A percentile compares a stretch with the other conserved stretches of the same genome.
Evolutionary conservation across 768 basidiomycete species (phyloP).

Genomic region (Lactifluus hygrophoroides): DNA sequence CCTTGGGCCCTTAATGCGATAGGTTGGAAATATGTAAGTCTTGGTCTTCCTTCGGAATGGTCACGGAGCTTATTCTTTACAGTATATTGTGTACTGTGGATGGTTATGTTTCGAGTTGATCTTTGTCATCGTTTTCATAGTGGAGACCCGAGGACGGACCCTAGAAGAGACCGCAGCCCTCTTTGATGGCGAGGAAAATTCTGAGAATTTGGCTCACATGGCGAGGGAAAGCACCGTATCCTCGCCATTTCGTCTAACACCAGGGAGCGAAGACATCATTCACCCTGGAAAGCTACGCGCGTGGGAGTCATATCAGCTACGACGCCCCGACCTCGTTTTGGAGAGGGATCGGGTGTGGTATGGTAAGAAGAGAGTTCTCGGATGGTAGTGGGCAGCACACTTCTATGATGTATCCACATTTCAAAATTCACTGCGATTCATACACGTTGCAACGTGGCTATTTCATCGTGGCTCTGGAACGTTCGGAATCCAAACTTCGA

Average conservation of each 20-base stretch:
- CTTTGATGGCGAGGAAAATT: slow-evolving; percentile 52
- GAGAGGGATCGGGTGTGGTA: slow-evolving; percentile 2
- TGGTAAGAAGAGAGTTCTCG: background rate
- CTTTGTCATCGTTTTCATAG: slow-evolving; percentile 45
- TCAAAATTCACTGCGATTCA: background rate
- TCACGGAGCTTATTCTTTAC: slow-evolving; percentile 10
- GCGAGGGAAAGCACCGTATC: slow-evolving; percentile 42
- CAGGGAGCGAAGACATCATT: background rate
- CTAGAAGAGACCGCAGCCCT: slow-evolving; percentile 67
- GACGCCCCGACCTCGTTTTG: background rate
- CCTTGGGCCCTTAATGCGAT: slow-evolving; percentile 55
- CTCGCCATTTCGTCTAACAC: slow-evolving; percentile 6
- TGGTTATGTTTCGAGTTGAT: slow-evolving; percentile 54
- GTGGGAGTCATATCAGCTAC: background rate
- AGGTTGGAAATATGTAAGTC: slow-evolving; percentile 35
- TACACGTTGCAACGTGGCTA: background rate
- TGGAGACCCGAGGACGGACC: slow-evolving; percentile 61
- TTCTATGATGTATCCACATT: background rate
- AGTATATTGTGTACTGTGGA: slow-evolving; percentile 55
- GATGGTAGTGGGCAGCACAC: background rate
- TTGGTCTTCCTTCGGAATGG: background rate
- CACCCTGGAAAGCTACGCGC: background rate
- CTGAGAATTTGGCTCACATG: slow-evolving; percentile 35
- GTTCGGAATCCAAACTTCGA: slow-evolving; percentile 50
- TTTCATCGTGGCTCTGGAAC: background rate